Evolutionary conservation across 78 protist genomes (phyloP), one percentile per base, ranked within the genome.

Genomic region (Chrysochromulina parva): DNA sequence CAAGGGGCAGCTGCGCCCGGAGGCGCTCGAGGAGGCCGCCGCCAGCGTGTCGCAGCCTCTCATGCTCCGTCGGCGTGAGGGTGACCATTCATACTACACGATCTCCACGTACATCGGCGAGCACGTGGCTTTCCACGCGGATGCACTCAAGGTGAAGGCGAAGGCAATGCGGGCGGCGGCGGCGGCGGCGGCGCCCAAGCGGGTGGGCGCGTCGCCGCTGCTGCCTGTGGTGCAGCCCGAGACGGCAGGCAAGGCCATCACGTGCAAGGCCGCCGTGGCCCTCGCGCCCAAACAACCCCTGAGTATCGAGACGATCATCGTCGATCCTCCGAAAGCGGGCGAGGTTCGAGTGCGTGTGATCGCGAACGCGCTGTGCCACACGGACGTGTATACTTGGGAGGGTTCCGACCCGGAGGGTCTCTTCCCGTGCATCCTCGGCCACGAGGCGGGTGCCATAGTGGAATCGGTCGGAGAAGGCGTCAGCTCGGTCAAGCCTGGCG

Each of bases 71-170:
- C 3, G 0, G 88, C 92, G 55, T 2, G 88, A 50, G 16, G 92
- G 92, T 52, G 92, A 80, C 88, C 92, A 90, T 50, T 74, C 89
- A 1, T 90, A 76, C 92, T 57, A 17, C 88, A 76, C 78, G 74
- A 53, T 90, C 52, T 17, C 92, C 67, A 76, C 28, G 48, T 90
- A 76, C 73, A 53, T 90, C 88, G 92, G 10, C 57, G 92, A 90
- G 0, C 92, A 90, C 87, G 17, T 90, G 74, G 67, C 53, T 16
- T 28, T n/a, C 88, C 92, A 90, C 81, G 90, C 85, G 38, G 38
- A 38, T 38, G 38, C 38, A 38, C 38, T 38, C 38, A 38, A 38
- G 38, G 38, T 38, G 38, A 38, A 38, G 38, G 38, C 38, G 38
- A 38, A 38, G 38, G 38, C 38, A 0, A 38, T 38, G 38, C 38